Evolutionary conservation across 352 stramenopile genomes (phyloP), one percentile per base, ranked within the genome.

Genomic region (Globisporangium mamillatum): DNA sequence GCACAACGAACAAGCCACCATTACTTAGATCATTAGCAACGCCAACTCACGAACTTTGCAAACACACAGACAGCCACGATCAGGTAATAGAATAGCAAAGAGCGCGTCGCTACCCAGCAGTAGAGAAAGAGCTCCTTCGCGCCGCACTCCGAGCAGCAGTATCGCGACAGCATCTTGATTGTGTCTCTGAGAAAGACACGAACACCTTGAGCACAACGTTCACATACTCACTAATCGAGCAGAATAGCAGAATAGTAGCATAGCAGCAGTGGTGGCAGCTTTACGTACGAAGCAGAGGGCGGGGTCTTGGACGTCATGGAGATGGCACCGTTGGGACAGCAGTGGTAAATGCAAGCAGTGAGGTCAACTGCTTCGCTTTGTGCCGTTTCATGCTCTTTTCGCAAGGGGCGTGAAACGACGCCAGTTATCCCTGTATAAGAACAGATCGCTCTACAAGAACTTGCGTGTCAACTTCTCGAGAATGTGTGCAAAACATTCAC

Each of bases 111-210:
- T 25, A 88, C 80, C 82, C 82, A 91, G 72, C 80, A 91, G 22
- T 88, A 91, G 20, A 91, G 67, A 67, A 77, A 89, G 16, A 91
- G 73, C 56, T 91, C 80, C 32, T 85, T 80, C 3, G 75, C 80
- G 24, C 82, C 82, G 67, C 82, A 91, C 38, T 82, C 75, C 4
- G 67, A 64, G 67, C 81, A 91, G 67, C 77, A 82, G 53, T 87
- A 90, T 6, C 80, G 75, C n/a, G 82, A 77, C 7, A 91, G 61
- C 48, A 86, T 88, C 77, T 83, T 81, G 46, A 80, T 60, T 25
- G 72, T 76, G 29, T 75, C 68, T 18, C 76, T 85, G 16, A 58
- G 52, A 61, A 20, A 46, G 14, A 50, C 0, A 34, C 16, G 34
- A 67, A 20, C 6, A 10, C 20, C 14, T 62, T 18, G 18, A 18